A percentile compares a stretch with the other conserved stretches of the same genome.
phyloP scores from a whole-genome alignment of 257 asterid species.

The Rubia yunnanensis region DNA sequence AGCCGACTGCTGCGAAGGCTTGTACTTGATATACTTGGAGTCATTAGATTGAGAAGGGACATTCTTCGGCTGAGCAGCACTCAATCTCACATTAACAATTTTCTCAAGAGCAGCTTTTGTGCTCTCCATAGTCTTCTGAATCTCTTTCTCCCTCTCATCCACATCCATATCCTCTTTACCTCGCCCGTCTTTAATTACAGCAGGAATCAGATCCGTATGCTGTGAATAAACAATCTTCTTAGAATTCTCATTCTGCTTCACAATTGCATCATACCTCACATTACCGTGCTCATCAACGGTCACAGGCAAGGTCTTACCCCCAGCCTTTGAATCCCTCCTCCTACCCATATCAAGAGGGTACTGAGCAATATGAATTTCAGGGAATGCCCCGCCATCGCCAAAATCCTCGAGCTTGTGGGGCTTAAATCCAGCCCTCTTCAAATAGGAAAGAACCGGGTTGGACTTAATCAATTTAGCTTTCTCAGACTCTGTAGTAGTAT shows the following conservation, averaged over 20 bases:
- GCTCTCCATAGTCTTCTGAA: slow-evolving; percentile 65
- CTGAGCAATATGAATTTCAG: slow-evolving; percentile 74
- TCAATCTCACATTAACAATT: slow-evolving; percentile 78
- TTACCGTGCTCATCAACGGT: slow-evolving; percentile 82
- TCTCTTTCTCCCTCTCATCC: slow-evolving; percentile 75
- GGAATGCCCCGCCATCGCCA: slow-evolving; percentile 94
- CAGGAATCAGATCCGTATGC: slow-evolving; percentile 68
- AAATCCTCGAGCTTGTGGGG: slow-evolving; percentile 75
- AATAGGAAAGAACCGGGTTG: slow-evolving; percentile 58
- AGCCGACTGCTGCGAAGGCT: slow-evolving; percentile 88
- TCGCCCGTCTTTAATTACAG: slow-evolving; percentile 50
- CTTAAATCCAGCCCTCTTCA: slow-evolving; percentile 74
- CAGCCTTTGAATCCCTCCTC: slow-evolving; percentile 40
- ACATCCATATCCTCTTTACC: slow-evolving; percentile 55
- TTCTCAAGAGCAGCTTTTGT: slow-evolving; percentile 90
- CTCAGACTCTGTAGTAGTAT: slow-evolving; percentile 50
- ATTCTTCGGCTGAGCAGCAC: slow-evolving; percentile 92
- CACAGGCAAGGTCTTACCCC: slow-evolving; percentile 59
- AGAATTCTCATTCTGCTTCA: slow-evolving; percentile 74
- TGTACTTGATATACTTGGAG: slow-evolving; percentile 81
- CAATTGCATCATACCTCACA: slow-evolving; percentile 73
- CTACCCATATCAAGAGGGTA: slow-evolving; percentile 87
- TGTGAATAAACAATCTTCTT: slow-evolving; percentile 77
- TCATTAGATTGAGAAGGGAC: slow-evolving; percentile 64
- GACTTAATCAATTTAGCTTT: slow-evolving; percentile 35